Conservation (phyloP, 768 basidiomycete genomes). For the Lanmaoa rubissima region DNA sequence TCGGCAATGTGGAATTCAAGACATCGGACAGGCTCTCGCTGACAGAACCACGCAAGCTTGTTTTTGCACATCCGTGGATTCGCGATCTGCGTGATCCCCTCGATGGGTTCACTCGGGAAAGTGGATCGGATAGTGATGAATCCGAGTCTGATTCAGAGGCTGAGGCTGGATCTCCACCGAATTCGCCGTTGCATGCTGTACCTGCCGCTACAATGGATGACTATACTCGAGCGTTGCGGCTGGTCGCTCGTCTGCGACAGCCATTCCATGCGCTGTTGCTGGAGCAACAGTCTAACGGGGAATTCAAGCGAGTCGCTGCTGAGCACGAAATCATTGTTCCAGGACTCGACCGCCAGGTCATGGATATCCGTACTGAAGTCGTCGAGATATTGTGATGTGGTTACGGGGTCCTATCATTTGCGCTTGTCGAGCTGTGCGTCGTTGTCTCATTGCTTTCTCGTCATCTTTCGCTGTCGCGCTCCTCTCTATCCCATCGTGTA, state of each 20-base stretch:
- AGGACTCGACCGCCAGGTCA: no score
- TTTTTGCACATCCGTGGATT: conserved; percentile 8
- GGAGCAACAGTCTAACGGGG: no score
- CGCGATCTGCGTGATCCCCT: neutral
- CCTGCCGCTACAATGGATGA: neutral
- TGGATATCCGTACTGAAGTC: no score
- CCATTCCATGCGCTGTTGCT: no score
- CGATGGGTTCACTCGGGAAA: neutral
- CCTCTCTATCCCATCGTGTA: neutral
- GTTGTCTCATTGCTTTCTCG: no score
- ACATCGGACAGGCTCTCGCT: neutral
- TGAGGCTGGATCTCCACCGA: neutral
- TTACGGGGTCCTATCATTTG: neutral
- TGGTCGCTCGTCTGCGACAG: no score
- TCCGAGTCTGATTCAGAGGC: neutral
- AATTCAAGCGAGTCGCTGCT: no score
- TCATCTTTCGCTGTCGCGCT: no score
- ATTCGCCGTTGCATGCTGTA: neutral
- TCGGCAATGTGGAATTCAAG: neutral
- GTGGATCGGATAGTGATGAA: neutral
- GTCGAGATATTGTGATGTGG: no score
- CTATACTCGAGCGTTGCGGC: no score
- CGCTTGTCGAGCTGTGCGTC: neutral
- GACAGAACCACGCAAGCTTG: neutral
- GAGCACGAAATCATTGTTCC: no score